Evolutionary conservation across 1,284 basidiomycete species (phyloP), one percentile per base, ranked within the genome.

Genomic region (Ganoderma leucocontextum): DNA sequence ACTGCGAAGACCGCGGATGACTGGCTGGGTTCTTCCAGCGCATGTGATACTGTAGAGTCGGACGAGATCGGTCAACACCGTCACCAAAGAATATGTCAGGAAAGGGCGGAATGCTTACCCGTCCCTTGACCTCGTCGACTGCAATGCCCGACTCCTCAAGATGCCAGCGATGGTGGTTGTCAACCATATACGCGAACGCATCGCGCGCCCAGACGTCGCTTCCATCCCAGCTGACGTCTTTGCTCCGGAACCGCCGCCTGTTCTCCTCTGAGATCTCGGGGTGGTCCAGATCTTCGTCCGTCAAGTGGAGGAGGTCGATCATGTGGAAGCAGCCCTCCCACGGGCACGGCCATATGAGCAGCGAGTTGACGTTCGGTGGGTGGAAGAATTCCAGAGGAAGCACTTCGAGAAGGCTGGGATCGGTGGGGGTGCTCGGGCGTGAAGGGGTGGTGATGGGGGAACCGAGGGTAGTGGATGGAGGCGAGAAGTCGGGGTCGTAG

Each of bases 401-500:
- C n/a, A 64, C 70, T 35, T 70, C 67, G 35, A 62, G 29, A 52
- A 79, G 65, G 12, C 59, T 67, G 7, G 76, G 78, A 60, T 78
- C 67, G 19, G 61, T 39, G 6, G 74, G 73, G 5, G 65, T 58
- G 5, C 55, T 17, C 4, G 75, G 41, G 25, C 69, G 70, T 9
- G 71, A 72, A 4, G 72, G 70, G 42, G 65, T 39, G 1, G 62
- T 66, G 36, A 63, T 61, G 25, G 81, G 79, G 10, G 75, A 72
- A 19, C 58, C 58, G 2, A 60, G 58, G 7, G 58, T 60, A 15
- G 58, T 60, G 35, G 80, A 78, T 1, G 81, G 80, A 33, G 83
- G 80, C 15, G 84, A 85, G 75, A 89, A 89, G 73, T 89, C 88
- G 25, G 68, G 61, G 70, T 84, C 85, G 68, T 87, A 87, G 8